Base-by-base conservation (phyloP, 2,329 filamentous ascomycete genomes). In the Huntiella savannae region DNA sequence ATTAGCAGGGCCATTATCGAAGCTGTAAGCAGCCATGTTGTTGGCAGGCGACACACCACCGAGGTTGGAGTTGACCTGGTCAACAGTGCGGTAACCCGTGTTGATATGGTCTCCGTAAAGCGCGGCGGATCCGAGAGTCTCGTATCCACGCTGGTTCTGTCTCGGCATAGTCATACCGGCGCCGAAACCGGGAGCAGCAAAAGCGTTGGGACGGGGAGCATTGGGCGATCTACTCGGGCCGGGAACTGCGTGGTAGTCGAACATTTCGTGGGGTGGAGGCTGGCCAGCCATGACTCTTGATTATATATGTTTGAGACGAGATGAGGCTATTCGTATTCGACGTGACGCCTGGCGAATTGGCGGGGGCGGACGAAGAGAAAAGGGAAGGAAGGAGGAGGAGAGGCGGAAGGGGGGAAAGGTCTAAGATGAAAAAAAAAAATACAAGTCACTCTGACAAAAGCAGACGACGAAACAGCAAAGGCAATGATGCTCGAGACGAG, bases 61-160 rank as follows among this genome's bases (percentile, higher is more conserved):
- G 49, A 60, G 55, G 33, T 57, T 57, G 53, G 54, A 50, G 36
- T 59, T 53, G 59, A 70, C 62, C 55, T 60, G 59, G 48, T 67
- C 72, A 55, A 74, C 69, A 49, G 69, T 71, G 52, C 83, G 79
- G 67, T 73, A 54, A 68, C 67, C 60, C 67, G 77, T 62, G 28
- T 43, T 28, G 68, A 81, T 62, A 62, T 91, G 83, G 44, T 73
- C 69, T 12, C 70, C 68, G 61, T 88, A 93, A 45, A 87, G 68
- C 49, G 74, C 75, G 43, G 76, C 71, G 0, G 65, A 64, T 37
- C 61, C 62, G 57, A 84, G 71, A 50, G 71, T 74, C 57, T 93
- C 85, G 59, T 87, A 83, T 54, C 82, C 81, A 55, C 84, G 75
- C 54, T 85, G 87, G 38, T 76, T 67, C 58, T 67, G 64, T 22